phyloP scores from a whole-genome alignment of 768 basidiomycete genomes.

The Dendrothele bispora region DNA sequence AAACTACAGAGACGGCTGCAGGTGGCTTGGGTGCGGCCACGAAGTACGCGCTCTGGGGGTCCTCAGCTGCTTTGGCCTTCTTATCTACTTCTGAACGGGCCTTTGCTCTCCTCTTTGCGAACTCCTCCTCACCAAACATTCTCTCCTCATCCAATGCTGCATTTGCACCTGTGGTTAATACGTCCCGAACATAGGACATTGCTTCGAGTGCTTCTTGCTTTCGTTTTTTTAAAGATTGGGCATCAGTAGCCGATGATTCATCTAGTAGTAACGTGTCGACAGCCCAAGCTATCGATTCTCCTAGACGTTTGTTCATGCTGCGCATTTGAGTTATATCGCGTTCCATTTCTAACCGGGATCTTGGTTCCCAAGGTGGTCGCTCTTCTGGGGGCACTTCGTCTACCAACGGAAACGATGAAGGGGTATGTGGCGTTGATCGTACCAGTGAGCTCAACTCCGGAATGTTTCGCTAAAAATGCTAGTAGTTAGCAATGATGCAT shows the following conservation, averaged over 20 bases:
- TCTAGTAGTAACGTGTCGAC: conserved; percentile 69
- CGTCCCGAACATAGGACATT: conserved; percentile 74
- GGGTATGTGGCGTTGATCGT: conserved; percentile 48
- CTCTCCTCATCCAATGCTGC: conserved; percentile 69
- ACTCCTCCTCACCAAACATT: conserved; percentile 56
- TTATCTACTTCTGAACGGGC: conserved; percentile 17
- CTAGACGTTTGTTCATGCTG: conserved; percentile 61
- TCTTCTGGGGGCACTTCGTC: conserved; percentile 60
- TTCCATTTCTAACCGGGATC: conserved; percentile 69
- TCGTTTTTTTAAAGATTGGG: conserved; percentile 38
- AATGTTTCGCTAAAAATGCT: conserved; percentile 73
- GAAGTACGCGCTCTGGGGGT: conserved; percentile 16
- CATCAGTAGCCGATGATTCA: conserved; percentile 40
- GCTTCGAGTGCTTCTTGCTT: conserved; percentile 72
- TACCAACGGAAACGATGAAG: conserved; percentile 57
- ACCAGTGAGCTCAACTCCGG: conserved; percentile 79
- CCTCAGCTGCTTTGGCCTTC: conserved; percentile 11
- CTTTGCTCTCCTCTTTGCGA: conserved; percentile 34
- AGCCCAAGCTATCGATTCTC: conserved; percentile 72
- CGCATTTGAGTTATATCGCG: conserved; percentile 56
- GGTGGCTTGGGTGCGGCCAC: conserved; percentile 32
- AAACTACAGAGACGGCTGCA: conserved; percentile 35
- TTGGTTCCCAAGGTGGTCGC: conserved; percentile 68
- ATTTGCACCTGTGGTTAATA: conserved; percentile 53
- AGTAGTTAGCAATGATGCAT: conserved; percentile 11